Base-by-base conservation (phyloP, 1,284 basidiomycete genomes). In the Earliella scabrosa region DNA sequence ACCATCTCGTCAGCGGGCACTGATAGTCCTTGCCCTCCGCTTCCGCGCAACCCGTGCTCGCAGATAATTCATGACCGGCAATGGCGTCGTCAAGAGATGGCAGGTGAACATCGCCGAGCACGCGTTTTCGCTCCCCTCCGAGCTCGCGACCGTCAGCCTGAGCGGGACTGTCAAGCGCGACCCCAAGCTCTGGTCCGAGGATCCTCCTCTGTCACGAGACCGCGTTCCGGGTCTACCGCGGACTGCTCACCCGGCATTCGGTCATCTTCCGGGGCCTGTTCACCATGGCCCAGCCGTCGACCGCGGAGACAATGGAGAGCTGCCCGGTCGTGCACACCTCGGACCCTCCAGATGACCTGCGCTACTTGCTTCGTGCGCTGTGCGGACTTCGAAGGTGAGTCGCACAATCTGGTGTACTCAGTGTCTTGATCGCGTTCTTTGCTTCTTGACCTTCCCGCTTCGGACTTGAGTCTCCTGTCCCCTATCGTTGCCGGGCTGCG, bases 211-310 rank as follows among this genome's bases (percentile, higher is more conserved):
- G 62, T 23, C 61, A 59, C 36, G 54, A 51, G 10, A 56, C 49
- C 3, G 59, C 60, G 2, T 71, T 70, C 58, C 56, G 63, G 10
- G 61, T 71, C 14, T 65, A 67, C 49, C 56, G 59, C 29, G 60
- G 68, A 29, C 46, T 67, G 31, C 60, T 70, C 23, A 59, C 63
- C 1, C 45, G 59, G 4, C 59, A 66, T 26, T 71, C 69, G 3
- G 56, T 60, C 29, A 65, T 71, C 24, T 68, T 71, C 49, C 57
- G 56, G 21, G 67, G 65, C 39, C 59, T 70, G 39, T 65, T 70
- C 35, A 45, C 60, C 14, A 56, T 66, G 27, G 63, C 66, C 11
- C 64, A 63, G 44, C 58, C 62, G 7, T 50, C 52, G 2, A 53
- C 36, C 6, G 52, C 53, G 27, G 64, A 66, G 45, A 58, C 54